Percentiles rank a stretch among this genome's conserved stretches.
phyloP scores from a whole-genome alignment of 495 filamentous ascomycete genomes.

The Letharia columbiana region DNA sequence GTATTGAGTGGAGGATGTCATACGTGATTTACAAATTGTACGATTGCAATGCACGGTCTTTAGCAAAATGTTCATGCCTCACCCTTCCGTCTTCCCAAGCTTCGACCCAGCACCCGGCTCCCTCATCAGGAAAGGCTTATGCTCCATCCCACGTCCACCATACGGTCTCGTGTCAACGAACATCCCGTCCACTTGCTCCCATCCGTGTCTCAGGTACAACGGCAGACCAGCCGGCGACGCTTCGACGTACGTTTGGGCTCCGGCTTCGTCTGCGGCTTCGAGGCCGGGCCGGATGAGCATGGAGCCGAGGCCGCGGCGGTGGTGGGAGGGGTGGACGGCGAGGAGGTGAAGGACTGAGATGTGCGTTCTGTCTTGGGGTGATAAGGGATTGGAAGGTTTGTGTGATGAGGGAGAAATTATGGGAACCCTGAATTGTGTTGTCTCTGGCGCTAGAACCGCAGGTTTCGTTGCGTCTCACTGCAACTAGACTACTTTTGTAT shows the following conservation, averaged over 20 bases:
- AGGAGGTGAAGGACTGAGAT: conserved; percentile 32
- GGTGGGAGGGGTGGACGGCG: conserved; percentile 37
- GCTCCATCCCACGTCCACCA: conserved; percentile 21
- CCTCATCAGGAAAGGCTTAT: conserved; percentile 14
- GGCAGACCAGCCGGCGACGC: conserved; percentile 42
- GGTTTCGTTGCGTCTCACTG: too few species aligned
- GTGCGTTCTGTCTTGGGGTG: neutral
- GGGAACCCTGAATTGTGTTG: too few species aligned
- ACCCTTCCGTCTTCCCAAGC: neutral
- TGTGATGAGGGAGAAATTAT: too few species aligned
- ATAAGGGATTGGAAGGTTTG: neutral
- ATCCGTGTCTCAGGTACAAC: conserved; percentile 49
- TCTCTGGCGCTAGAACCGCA: too few species aligned
- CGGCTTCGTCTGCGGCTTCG: conserved; percentile 41
- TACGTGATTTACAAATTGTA: neutral
- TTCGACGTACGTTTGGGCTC: conserved; percentile 44
- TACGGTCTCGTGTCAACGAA: conserved; percentile 29
- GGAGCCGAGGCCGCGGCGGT: conserved; percentile 43
- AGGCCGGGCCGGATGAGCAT: conserved; percentile 43
- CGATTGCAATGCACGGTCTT: neutral
- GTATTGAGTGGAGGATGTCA: neutral
- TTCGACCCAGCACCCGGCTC: conserved; percentile 11
- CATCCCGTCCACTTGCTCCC: conserved; percentile 35
- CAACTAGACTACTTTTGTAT: too few species aligned
- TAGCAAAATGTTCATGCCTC: neutral